Evolutionary conservation across 257 asterid genomes (phyloP).

Genomic region (Solanum chiquidenum): DNA sequence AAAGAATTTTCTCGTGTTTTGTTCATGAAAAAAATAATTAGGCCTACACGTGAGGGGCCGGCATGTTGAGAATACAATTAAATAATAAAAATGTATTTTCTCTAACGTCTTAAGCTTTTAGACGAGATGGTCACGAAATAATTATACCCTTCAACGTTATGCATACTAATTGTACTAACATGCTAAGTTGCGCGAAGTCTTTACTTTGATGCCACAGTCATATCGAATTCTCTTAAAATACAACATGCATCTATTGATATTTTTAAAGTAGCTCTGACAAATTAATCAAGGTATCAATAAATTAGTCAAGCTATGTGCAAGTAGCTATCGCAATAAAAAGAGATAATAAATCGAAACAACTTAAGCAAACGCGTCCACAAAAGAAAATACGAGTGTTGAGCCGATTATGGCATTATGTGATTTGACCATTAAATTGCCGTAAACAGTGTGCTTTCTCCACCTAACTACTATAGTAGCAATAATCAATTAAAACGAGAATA

Average conservation of each 20-base stretch:
- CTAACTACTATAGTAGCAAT: not conserved
- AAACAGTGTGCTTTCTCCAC: not conserved
- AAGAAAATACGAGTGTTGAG: not conserved
- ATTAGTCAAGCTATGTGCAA: no score
- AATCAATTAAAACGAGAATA: not conserved
- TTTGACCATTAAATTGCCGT: not conserved
- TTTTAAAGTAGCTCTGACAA: no score
- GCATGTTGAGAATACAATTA: no score
- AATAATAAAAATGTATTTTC: no score
- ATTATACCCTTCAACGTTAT: not conserved
- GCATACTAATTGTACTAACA: not conserved
- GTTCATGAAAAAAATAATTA: no score
- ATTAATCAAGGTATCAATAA: no score
- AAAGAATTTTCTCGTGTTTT: not conserved
- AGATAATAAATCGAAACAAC: not conserved
- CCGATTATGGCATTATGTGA: not conserved
- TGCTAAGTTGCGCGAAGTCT: not conserved
- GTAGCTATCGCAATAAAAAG: not conserved
- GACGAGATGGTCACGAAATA: not conserved
- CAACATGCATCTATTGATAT: no score
- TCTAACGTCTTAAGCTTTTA: no score
- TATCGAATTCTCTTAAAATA: not conserved
- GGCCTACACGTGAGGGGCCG: rapidly evolving
- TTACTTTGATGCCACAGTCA: not conserved
- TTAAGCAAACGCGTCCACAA: not conserved